Percentiles rank a stretch among this genome's conserved stretches.
phyloP scores from a whole-genome alignment of 2,329 filamentous ascomycete species.

The Fusarium napiforme region DNA sequence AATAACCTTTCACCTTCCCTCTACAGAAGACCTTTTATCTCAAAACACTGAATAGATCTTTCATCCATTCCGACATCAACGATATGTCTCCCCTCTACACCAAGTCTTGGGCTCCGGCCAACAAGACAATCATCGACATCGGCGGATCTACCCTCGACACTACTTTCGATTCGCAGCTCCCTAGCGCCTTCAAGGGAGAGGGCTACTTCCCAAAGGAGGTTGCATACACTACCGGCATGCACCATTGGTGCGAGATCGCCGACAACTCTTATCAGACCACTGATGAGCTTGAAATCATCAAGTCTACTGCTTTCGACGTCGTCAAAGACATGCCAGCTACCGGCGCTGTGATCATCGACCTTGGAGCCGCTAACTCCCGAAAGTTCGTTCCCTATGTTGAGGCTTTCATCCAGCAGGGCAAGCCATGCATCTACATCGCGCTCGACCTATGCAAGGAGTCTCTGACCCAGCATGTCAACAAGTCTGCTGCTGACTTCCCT shows the following conservation, averaged over 20 bases:
- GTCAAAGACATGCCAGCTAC: conserved; percentile 15
- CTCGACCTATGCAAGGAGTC: conserved; percentile 28
- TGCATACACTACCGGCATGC: conserved; percentile 37
- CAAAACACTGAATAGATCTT: neutral
- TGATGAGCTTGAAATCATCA: conserved; percentile 29
- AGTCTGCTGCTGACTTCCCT: conserved; percentile 20
- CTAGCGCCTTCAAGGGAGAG: conserved; percentile 9
- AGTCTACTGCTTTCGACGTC: conserved; percentile 20
- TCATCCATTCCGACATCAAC: neutral
- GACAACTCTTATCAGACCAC: conserved; percentile 35
- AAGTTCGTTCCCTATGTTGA: conserved; percentile 37
- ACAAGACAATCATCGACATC: conserved; percentile 29
- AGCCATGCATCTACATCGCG: conserved; percentile 28
- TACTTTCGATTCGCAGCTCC: conserved; percentile 18
- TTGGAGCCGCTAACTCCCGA: conserved; percentile 36
- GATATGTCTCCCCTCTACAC: neutral
- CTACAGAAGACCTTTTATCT: neutral
- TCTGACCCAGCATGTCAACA: conserved; percentile 13
- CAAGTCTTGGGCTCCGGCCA: neutral
- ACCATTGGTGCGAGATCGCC: conserved; percentile 31
- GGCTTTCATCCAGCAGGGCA: conserved; percentile 25
- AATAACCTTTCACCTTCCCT: neutral
- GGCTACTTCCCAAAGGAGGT: conserved; percentile 42
- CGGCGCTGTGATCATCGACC: conserved; percentile 25
- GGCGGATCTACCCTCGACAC: conserved; percentile 24